Evolutionary conservation across 2,329 filamentous ascomycete genomes (phyloP).

Genomic region (Diaporthe vexans): DNA sequence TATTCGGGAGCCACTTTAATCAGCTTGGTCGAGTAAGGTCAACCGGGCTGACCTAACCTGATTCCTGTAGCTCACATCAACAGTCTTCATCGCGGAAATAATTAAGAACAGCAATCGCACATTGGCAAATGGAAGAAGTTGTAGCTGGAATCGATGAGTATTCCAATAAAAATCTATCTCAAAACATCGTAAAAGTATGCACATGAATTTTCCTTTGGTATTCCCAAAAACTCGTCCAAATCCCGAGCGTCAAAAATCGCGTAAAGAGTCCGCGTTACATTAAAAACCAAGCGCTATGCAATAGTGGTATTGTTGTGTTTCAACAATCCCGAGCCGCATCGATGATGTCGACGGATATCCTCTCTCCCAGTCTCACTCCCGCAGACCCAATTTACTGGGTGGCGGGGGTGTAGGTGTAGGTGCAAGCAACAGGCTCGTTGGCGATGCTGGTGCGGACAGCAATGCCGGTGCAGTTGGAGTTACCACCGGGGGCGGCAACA

Average conservation of each 20-base stretch:
- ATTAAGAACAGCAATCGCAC: not conserved
- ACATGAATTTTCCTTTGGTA: slow-evolving; percentile 7
- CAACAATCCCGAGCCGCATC: not conserved
- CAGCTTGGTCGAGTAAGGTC: not conserved
- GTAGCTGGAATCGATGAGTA: slow-evolving; percentile 16
- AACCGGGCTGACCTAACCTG: not conserved
- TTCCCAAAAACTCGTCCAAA: slow-evolving; percentile 3
- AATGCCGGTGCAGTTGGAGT: slow-evolving; percentile 55
- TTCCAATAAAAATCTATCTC: slow-evolving; percentile 1
- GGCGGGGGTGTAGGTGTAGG: slow-evolving; percentile 26
- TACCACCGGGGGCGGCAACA: slow-evolving; percentile 52
- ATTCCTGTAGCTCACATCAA: not conserved
- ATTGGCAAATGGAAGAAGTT: too few relatives aligned
- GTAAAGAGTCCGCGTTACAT: slow-evolving; percentile 31
- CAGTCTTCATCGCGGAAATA: not conserved
- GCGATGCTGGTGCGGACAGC: slow-evolving; percentile 43
- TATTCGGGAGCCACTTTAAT: not conserved
- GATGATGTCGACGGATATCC: not conserved
- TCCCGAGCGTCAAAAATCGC: slow-evolving; percentile 26
- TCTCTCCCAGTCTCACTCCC: not conserved
- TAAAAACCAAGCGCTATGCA: slow-evolving; percentile 33
- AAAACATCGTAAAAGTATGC: slow-evolving; percentile 31
- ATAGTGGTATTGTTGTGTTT: not conserved
- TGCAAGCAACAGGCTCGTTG: not conserved
- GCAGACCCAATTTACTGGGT: not conserved